phyloP scores from a whole-genome alignment of 129 eudicot genomes.

The Rutidosis leptorrhynchoides region DNA sequence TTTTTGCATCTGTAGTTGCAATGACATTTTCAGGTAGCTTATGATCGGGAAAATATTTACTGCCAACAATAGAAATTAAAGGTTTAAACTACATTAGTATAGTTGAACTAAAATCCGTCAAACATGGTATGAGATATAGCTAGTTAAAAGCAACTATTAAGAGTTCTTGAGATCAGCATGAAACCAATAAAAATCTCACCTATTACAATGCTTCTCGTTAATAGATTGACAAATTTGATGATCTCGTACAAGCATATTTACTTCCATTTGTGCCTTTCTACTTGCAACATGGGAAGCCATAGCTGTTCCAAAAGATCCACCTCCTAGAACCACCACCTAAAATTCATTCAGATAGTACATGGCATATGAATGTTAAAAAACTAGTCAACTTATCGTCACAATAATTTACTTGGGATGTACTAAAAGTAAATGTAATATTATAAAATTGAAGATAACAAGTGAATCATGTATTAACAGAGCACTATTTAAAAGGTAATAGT shows the following conservation, averaged over 20 bases:
- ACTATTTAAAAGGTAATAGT: not conserved
- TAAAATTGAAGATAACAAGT: not conserved
- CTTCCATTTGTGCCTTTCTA: slow-evolving; percentile 74
- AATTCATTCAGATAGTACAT: slow-evolving; percentile 23
- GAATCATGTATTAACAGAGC: slow-evolving; percentile 5
- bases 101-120: not conserved
- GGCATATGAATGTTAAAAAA: slow-evolving; percentile 21
- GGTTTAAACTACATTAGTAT: not conserved
- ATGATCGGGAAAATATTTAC: slow-evolving; percentile 86
- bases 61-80: slow-evolving; percentile 30
- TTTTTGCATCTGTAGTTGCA: slow-evolving; percentile 86
- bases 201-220: slow-evolving; percentile 57
- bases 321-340: slow-evolving; percentile 93
- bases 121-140: not conserved
- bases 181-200: slow-evolving; percentile 40
- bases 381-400: slow-evolving; percentile 20
- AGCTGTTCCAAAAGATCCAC: slow-evolving; percentile 99
- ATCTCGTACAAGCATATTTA: slow-evolving; percentile 87
- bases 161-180: not conserved
- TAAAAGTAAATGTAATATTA: not conserved
- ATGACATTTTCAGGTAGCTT: slow-evolving; percentile 79
- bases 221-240: slow-evolving; percentile 75
- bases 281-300: slow-evolving; percentile 97
- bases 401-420: slow-evolving; percentile 16
- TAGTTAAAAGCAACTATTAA: not conserved